Percentiles rank a stretch among this genome's conserved stretches.
These are phyloP conservation scores for Blastobotrys petasosporus DNA, from an alignment of 1,139 yeast species.

Conservation along the genomic window DNA sequence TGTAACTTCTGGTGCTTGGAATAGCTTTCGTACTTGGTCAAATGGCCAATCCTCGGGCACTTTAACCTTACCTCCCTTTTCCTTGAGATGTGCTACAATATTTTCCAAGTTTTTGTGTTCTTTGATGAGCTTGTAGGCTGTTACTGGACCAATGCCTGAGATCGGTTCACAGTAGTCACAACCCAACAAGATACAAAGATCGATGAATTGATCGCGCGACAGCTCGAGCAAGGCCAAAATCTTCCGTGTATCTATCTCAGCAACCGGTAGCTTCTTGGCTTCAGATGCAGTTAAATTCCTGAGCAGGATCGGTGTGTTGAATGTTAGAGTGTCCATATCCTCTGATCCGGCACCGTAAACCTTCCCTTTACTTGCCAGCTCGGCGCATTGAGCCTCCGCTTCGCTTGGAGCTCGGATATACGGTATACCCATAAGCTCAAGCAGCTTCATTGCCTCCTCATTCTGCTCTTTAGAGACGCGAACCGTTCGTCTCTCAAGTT, in stretches of 20 bases:
- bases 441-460: conserved; percentile 80
- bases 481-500: conserved; percentile 81
- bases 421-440: conserved; percentile 91
- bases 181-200: conserved; percentile 85
- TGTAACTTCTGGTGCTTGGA: conserved; percentile 72
- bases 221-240: conserved; percentile 74
- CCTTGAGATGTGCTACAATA: conserved; percentile 57
- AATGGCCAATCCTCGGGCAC: conserved; percentile 96
- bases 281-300: conserved; percentile 93
- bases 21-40: conserved; percentile 78
- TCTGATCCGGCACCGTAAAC: conserved; percentile 98
- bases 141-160: conserved; percentile 91
- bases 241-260: conserved; percentile 64
- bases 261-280: conserved; percentile 86
- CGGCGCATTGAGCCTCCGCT: conserved; percentile 99
- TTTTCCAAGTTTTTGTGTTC: conserved; percentile 80
- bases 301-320: conserved; percentile 73
- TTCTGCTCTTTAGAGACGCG: conserved; percentile 84
- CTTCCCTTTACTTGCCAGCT: conserved; percentile 70
- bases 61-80: conserved; percentile 61
- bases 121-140: conserved; percentile 80
- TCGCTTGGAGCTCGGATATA: conserved; percentile 92
- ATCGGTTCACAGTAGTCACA: conserved; percentile 97
- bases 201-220: conserved; percentile 71
- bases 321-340: conserved; percentile 97